Evolutionary conservation across 345 rosid genomes (phyloP), one percentile per base, ranked within the genome.

Genomic region (Ceriops tagal): DNA sequence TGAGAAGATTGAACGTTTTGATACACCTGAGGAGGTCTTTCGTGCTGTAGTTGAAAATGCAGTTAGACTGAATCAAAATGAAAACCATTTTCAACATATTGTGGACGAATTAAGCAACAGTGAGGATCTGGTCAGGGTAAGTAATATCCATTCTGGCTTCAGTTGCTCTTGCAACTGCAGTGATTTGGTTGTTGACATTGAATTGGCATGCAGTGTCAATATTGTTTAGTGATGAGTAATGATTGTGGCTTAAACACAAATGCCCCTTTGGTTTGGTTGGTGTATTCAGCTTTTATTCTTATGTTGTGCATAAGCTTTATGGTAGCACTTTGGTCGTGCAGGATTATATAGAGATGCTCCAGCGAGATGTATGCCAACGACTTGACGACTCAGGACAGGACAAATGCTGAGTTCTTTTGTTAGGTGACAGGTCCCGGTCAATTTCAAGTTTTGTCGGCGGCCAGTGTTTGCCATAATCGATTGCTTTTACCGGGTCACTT

Each of bases 291-390:
- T 52, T 16, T 26, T 27, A 20, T 62, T 67, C 13, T 61, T 4
- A 34, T 61, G 22, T 4, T 68, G 35, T 31, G 20, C 43, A 10
- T 6, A 3, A 51, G 24, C 26, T 31, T 56, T 35, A 66, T 2
- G 34, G 19, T 26, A 5, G 1, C 28, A 21, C 53, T 8, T 53
- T 30, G 20, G 62, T 18, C 64, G 28, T 72, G 72, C 90, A 92
- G 98, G 96, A 90, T 65, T 90, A 92, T 62, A 69, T 73, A 0
- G 85, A 86, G 80, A 68, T 89, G 78, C 81, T 92, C 61, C 80
- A 65, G 72, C 84, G 55, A 20, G 93, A 90, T 64, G 26, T 92
- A 39, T 49, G 39, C 39, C 83, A 27, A 15, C 74, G 83, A 53
- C 61, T 87, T 69, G 68, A 73, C 37, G 70, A 81, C 73, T 76